Conservation (phyloP, 78 protist genomes). For the Cavenderia fasciculata region DNA sequence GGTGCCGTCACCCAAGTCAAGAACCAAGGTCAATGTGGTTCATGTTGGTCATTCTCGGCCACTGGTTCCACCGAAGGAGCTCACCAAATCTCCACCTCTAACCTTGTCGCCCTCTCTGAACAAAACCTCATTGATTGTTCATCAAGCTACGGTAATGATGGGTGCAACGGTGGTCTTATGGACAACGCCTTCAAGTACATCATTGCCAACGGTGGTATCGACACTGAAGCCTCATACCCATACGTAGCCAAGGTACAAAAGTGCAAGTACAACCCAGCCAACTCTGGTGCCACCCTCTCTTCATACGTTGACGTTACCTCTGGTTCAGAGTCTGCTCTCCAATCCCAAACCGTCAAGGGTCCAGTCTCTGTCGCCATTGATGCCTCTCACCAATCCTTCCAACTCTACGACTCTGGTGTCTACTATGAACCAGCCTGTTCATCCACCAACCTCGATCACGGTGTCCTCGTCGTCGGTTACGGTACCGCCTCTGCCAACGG, state of each 20-base stretch:
- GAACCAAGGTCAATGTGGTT: conserved; percentile 85
- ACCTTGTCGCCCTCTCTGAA: conserved; percentile 77
- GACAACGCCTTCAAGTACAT: conserved; percentile 81
- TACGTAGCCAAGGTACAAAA: conserved; percentile 57
- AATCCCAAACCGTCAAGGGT: conserved; percentile 31
- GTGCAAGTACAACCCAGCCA: conserved; percentile 44
- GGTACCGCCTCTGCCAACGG: conserved; percentile 11
- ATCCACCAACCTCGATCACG: conserved; percentile 80
- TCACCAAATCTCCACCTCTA: conserved; percentile 11
- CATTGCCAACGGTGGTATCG: conserved; percentile 76
- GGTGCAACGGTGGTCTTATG: conserved; percentile 90
- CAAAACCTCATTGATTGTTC: conserved; percentile 89
- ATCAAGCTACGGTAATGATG: conserved; percentile 69
- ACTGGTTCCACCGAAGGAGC: conserved; percentile 81
- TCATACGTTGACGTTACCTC: conserved; percentile 20
- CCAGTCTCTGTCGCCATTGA: conserved; percentile 93
- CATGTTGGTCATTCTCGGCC: conserved; percentile 87
- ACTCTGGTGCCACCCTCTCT: conserved; percentile 68
- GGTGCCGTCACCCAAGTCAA: conserved; percentile 84
- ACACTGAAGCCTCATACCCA: conserved; percentile 90
- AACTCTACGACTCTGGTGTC: conserved; percentile 88
- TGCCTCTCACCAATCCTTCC: conserved; percentile 86
- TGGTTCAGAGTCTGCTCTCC: conserved; percentile 73
- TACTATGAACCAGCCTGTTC: conserved; percentile 80
- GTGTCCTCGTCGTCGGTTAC: conserved; percentile 80